Evolutionary conservation across 2,329 filamentous ascomycete species (phyloP).

Genomic region (Lasiodiplodia hormozganensis): DNA sequence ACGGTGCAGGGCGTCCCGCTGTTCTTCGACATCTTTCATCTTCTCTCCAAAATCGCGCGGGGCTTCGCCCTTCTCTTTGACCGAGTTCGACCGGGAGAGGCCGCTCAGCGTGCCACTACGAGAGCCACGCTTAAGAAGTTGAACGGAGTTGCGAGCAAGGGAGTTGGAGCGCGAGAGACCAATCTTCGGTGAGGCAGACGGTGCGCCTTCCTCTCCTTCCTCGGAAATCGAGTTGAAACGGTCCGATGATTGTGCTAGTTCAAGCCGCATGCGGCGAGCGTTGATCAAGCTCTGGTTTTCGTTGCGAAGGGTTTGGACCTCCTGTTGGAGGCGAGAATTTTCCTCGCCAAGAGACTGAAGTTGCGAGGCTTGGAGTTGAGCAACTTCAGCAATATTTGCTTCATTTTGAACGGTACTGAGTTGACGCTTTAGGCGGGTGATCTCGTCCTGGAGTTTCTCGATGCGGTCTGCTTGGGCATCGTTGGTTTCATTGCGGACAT

Average conservation of each 20-base stretch:
- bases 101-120: constrained; percentile 38
- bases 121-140: constrained; percentile 44
- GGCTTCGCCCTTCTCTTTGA: constrained; percentile 39
- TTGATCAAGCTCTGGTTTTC: constrained; percentile 68
- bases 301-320: constrained; percentile 59
- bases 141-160: constrained; percentile 62
- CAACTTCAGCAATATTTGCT: constrained; percentile 60
- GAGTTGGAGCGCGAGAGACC: constrained; percentile 72
- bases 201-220: constrained; percentile 54
- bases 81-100: constrained; percentile 59
- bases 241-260: constrained; percentile 51
- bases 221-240: constrained; percentile 68
- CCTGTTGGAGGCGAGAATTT: constrained; percentile 77
- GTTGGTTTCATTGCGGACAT: constrained; percentile 24
- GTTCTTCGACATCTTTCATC: constrained; percentile 90
- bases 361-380: constrained; percentile 76
- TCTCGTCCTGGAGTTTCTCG: constrained; percentile 27
- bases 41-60: constrained; percentile 74
- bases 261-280: constrained; percentile 56
- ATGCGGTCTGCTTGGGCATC: constrained; percentile 26
- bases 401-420: constrained; percentile 26
- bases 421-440: constrained; percentile 19
- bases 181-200: constrained; percentile 45
- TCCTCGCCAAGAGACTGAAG: constrained; percentile 79
- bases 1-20: constrained; percentile 88